Base-by-base conservation (phyloP, 768 basidiomycete genomes). In the Termitomyces sp. region DNA sequence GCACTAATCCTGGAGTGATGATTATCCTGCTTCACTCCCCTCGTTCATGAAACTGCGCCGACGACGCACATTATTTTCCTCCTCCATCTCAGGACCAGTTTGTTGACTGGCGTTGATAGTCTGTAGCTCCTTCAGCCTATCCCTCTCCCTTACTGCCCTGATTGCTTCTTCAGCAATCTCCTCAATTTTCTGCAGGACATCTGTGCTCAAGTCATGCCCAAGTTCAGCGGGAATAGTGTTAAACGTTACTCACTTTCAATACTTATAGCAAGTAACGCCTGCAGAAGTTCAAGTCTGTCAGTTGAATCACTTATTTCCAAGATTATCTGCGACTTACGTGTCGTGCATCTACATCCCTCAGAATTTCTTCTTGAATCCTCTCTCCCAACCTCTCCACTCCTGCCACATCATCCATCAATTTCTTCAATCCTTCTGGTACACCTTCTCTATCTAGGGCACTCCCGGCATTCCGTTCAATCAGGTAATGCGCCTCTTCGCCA, bases 241-340 rank as follows among this genome's bases (percentile, higher is more conserved):
- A 30, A 30, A 7, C 12, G 27, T 11, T 30, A 52, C 66, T 56
- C 50, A 66, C 66, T 62, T 48, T 65, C 66, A 34, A 75, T 71
- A 55, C 71, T 71, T 47, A 75, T 61, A 1, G 71, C 67, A 50
- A 75, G 70, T 45, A 75, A 60, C 0, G 70, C 72, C 70, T 75
- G 31, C 12, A 59, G 51, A 45, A 44, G 44, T 46, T 47, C 30
- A 11, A 51, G 15, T 34, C 36, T 42, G 27, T 46, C 48, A 30
- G 18, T 22, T 15, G 24, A 18, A 42, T 11, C 20, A 27, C 24
- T n/a, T 49, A 30, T 15, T 15, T 47, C 37, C 4, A 12, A 16
- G 18, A 30, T n/a, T 16, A 41, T 36, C 36, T 20, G 53, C 51
- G 37, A 66, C 70, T 62, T 58, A 72, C 72, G 58, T 72, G 68